phyloP scores from a whole-genome alignment of 176 grass and related monocot genomes.

The Musa itinerans region DNA sequence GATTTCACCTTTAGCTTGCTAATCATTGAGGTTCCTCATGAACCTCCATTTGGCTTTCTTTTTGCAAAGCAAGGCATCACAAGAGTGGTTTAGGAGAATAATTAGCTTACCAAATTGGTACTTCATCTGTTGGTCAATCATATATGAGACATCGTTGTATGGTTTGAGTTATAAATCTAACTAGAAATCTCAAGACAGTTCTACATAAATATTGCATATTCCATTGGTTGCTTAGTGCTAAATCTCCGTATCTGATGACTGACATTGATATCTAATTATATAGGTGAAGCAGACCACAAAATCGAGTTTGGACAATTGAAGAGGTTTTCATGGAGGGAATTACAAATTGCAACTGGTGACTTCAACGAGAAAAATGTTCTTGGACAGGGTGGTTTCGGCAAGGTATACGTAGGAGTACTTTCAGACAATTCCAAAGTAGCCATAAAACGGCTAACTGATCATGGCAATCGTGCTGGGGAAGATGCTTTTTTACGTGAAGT shows the following conservation, averaged over 20 bases:
- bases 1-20: neutral
- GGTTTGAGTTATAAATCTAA: neutral
- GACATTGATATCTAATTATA: conserved; percentile 3
- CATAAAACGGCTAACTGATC: conserved; percentile 49
- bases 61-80: neutral
- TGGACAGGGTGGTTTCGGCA: conserved; percentile 85
- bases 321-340: conserved; percentile 56
- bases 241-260: neutral
- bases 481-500: conserved; percentile 71
- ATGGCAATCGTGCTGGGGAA: conserved; percentile 44
- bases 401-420: conserved; percentile 79
- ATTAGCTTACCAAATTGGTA: neutral
- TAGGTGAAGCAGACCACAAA: conserved; percentile 64
- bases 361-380: conserved; percentile 74
- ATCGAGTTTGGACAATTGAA: conserved; percentile 81
- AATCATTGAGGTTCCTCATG: neutral
- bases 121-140: neutral
- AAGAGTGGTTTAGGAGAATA: neutral
- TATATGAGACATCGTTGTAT: neutral
- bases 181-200: too few relatives aligned
- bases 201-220: neutral
- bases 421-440: conserved; percentile 45
- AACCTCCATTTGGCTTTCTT: neutral
- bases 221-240: neutral
- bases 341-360: conserved; percentile 67